Evolutionary conservation across 768 basidiomycete species (phyloP).

Genomic region (Boletus barrowsii): DNA sequence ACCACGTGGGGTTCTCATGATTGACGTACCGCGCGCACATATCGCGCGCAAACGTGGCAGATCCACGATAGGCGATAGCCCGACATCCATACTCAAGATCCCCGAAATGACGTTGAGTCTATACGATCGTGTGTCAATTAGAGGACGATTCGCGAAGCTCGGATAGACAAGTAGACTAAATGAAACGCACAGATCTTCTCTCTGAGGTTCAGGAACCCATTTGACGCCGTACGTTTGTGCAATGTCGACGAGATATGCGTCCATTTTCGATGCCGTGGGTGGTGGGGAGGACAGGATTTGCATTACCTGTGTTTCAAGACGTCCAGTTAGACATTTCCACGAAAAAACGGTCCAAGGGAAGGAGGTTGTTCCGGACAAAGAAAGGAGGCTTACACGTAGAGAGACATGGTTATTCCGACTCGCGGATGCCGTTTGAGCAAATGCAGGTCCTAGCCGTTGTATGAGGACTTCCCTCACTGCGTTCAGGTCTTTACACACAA

Average conservation of each 20-base stretch:
- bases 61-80: slow-evolving; percentile 50
- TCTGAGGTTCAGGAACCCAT: slow-evolving; percentile 60
- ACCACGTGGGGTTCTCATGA: not conserved
- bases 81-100: slow-evolving; percentile 46
- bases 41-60: slow-evolving; percentile 51
- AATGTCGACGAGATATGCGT: slow-evolving; percentile 52
- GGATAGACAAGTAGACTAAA: not conserved
- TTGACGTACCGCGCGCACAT: slow-evolving; percentile 56
- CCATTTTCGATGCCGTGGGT: slow-evolving; percentile 55
- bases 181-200: slow-evolving; percentile 57
- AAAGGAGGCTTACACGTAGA: slow-evolving; percentile 35
- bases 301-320: slow-evolving; percentile 39
- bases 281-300: slow-evolving; percentile 50
- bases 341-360: not conserved
- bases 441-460: slow-evolving; percentile 55
- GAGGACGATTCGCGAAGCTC: not conserved
- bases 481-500: slow-evolving; percentile 48
- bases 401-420: slow-evolving; percentile 58
- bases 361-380: not conserved
- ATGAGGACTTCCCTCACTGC: slow-evolving; percentile 52
- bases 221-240: slow-evolving; percentile 50
- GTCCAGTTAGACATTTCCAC: slow-evolving; percentile 1
- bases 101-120: slow-evolving; percentile 60
- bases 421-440: slow-evolving; percentile 47
- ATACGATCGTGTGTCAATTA: slow-evolving; percentile 1